Evolutionary conservation across 139 green algal genomes (phyloP).

Genomic region (Chlorella sorokiniana): DNA sequence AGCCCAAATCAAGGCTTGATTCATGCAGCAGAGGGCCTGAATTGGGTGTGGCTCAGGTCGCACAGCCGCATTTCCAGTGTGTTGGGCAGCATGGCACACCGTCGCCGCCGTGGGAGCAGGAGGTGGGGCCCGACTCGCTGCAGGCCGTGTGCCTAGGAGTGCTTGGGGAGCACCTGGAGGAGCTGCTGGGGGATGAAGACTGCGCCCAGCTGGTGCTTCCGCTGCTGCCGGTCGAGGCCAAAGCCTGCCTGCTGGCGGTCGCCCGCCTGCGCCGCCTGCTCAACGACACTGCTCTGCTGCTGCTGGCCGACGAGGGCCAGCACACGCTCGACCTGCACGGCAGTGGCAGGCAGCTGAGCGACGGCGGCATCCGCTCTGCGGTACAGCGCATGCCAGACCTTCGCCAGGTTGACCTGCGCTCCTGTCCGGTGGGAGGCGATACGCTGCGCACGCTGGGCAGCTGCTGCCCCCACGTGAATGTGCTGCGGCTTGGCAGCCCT

Average conservation of each 20-base stretch:
- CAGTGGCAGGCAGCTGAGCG: background rate
- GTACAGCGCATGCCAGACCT: slow-evolving; percentile 17
- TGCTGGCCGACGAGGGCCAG: slow-evolving; percentile 12
- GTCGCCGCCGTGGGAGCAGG: too few relatives aligned
- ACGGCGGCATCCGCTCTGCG: background rate
- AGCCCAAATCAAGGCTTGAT: too few relatives aligned
- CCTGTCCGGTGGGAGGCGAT: background rate
- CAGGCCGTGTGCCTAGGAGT: slow-evolving; percentile 15
- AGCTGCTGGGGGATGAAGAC: background rate
- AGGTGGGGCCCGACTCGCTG: background rate
- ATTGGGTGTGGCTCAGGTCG: too few relatives aligned
- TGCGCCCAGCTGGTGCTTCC: slow-evolving; percentile 3
- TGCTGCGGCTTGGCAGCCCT: slow-evolving; percentile 27
- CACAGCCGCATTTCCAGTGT: too few relatives aligned
- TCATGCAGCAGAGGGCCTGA: too few relatives aligned
- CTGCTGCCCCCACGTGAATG: background rate
- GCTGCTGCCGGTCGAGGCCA: slow-evolving; percentile 7
- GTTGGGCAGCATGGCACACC: too few relatives aligned
- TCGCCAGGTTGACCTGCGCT: background rate
- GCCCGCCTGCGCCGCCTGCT: slow-evolving; percentile 19
- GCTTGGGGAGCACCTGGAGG: slow-evolving; percentile 15
- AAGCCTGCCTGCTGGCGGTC: slow-evolving; percentile 20
- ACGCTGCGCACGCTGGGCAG: slow-evolving; percentile 21
- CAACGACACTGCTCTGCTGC: slow-evolving; percentile 7
- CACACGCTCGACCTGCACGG: slow-evolving; percentile 4